Base-by-base conservation (phyloP, 176 grass and related monocot genomes). In the Oropetium thomaeum region DNA sequence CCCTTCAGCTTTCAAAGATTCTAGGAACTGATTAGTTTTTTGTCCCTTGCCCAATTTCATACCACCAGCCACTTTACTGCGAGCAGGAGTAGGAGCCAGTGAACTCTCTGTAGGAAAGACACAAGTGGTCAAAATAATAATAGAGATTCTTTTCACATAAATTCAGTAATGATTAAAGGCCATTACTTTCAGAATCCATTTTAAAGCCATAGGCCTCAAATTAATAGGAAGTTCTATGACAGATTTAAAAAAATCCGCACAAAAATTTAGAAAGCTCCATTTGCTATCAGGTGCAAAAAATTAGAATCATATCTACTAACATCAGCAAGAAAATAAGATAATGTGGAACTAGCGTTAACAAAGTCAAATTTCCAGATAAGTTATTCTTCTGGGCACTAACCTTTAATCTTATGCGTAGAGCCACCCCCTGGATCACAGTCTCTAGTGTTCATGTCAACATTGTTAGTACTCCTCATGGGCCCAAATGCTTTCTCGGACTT, bases 1-100 rank as follows among this genome's bases (percentile, higher is more conserved):
- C 80, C 90, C 90, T 92, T 97, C 93, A 70, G 90, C 90, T 81
- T 88, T 84, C 76, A 97, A 64, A 63, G 90, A 92, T 65, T 90
- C 85, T 22, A 97, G 69, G 69, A 97, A 86, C 78, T 90, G 82
- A 65, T 88, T 86, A 70, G 87, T 71, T 54, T 85, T 92, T 47
- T 90, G 82, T 71, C 71, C 35, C 75, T 90, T 96, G 49, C 75
- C 59, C 82, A 96, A 83, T 78, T 88, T 64, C 93, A 96, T 96
- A 68, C 87, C 87, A 75, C 62, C 82, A 77, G 81, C 62, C 23
- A 88, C 85, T 86, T 92, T 92, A 39, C 67, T 74, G 20, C 66
- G 75, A 43, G 65, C 84, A 84, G 68, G 68, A 70, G 85, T 71
- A 79, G 87, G 71, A 45, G 83, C 83, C 73, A 84, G n/a, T 67